These are phyloP conservation scores for Zychaea mexicana DNA, from an alignment of 371 early-diverging fungal species.

Conservation along the genomic window DNA sequence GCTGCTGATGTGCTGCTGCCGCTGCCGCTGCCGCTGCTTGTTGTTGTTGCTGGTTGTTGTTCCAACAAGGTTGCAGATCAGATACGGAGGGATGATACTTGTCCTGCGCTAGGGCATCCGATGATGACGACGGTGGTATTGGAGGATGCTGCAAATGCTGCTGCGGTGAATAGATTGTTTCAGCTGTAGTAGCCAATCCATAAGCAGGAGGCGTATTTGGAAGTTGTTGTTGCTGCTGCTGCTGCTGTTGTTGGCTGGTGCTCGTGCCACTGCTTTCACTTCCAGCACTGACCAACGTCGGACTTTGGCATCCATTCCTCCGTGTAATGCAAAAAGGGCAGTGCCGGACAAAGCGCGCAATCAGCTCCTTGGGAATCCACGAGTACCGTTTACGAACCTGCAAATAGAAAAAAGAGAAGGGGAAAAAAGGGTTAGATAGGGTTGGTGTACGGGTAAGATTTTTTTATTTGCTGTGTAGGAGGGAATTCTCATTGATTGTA, in stretches of 20 bases:
- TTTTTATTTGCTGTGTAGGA: background rate
- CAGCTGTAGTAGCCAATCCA: background rate
- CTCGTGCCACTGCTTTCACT: background rate
- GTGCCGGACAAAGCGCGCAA: conserved; percentile 60
- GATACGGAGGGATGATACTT: background rate
- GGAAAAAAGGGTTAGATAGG: background rate
- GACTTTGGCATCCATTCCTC: conserved; percentile 37
- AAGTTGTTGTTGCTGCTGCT: background rate
- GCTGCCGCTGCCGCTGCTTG: too few species aligned
- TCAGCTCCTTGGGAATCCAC: conserved; percentile 64
- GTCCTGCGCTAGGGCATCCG: background rate
- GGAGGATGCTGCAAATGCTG: background rate
- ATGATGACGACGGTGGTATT: background rate
- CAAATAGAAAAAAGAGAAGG: background rate
- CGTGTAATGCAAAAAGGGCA: conserved; percentile 58
- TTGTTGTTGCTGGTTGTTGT: background rate
- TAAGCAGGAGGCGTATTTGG: background rate
- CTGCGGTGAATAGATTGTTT: background rate
- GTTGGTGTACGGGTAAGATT: background rate
- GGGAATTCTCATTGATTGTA: too few species aligned
- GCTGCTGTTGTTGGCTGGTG: background rate
- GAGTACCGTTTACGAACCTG: conserved; percentile 59
- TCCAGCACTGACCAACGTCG: conserved; percentile 1
- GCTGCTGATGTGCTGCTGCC: background rate
- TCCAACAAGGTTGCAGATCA: background rate